Evolutionary conservation across 2,329 filamentous ascomycete species (phyloP).

Genomic region (Laburnicola sp.): DNA sequence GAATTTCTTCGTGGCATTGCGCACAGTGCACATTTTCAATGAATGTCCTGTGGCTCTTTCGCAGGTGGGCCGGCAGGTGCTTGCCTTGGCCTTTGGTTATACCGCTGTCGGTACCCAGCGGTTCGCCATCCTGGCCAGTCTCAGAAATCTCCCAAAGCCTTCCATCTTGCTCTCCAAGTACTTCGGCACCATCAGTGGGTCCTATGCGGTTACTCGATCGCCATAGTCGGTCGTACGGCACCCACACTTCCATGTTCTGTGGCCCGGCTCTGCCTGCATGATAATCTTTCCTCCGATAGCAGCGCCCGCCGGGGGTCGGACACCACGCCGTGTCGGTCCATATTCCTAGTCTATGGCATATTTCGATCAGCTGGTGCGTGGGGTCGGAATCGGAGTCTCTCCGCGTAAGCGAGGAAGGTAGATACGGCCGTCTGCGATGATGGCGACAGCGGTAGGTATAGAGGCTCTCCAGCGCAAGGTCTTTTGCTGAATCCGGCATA

Average conservation of each 20-base stretch:
- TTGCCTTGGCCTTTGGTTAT: conserved; percentile 56
- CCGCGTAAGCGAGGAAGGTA: conserved; percentile 58
- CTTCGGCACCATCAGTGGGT: conserved; percentile 38
- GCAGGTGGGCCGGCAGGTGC: conserved; percentile 56
- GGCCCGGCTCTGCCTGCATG: conserved; percentile 59
- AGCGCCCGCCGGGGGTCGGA: conserved; percentile 60
- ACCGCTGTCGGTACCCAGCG: conserved; percentile 55
- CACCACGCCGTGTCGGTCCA: conserved; percentile 67
- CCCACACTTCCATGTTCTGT: conserved; percentile 62
- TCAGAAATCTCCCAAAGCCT: conserved; percentile 61
- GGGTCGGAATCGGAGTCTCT: conserved; percentile 64
- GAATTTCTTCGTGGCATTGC: conserved; percentile 56
- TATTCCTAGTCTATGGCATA: conserved; percentile 61
- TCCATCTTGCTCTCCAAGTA: conserved; percentile 50
- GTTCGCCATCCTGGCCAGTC: conserved; percentile 58
- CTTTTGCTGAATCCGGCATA: conserved; percentile 48
- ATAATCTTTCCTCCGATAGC: conserved; percentile 60
- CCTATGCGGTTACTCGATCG: conserved; percentile 62
- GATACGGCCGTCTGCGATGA: conserved; percentile 62
- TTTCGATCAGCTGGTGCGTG: conserved; percentile 62
- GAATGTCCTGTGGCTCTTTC: conserved; percentile 57
- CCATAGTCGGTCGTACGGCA: conserved; percentile 64
- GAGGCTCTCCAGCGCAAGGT: conserved; percentile 60
- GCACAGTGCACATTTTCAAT: conserved; percentile 58
- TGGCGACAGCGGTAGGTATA: conserved; percentile 66